These are phyloP conservation scores for Ophiostoma novo-ulmi DNA, from an alignment of 2,329 filamentous ascomycete species.

Conservation along the genomic window DNA sequence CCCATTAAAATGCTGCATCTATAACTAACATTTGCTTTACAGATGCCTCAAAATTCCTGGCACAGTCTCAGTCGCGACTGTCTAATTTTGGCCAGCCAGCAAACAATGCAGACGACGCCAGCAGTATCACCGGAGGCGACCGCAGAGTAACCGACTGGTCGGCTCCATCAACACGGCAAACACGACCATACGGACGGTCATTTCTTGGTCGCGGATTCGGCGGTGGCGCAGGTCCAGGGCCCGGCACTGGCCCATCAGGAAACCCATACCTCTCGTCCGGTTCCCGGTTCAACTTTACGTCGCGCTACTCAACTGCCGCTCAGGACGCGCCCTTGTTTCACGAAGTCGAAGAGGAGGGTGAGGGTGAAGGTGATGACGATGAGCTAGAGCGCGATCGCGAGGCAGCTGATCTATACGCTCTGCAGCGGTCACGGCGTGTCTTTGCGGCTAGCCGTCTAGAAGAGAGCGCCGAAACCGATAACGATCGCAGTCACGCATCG, in stretches of 20 bases:
- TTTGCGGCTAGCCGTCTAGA: slow-evolving; percentile 79
- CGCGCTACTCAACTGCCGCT: slow-evolving; percentile 61
- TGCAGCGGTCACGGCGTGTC: slow-evolving; percentile 83
- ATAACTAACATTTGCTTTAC: not conserved
- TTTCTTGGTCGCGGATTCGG: slow-evolving; percentile 37
- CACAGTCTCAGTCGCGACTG: slow-evolving; percentile 90
- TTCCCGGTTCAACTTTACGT: slow-evolving; percentile 71
- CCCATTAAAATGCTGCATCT: not conserved
- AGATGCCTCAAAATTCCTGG: slow-evolving; percentile 96
- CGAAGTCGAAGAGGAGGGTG: slow-evolving; percentile 48
- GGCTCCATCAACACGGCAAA: slow-evolving; percentile 30
- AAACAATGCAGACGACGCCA: slow-evolving; percentile 43
- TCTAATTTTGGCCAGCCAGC: slow-evolving; percentile 60
- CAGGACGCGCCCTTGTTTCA: slow-evolving; percentile 92
- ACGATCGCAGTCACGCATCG: slow-evolving; percentile 57
- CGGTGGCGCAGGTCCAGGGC: slow-evolving; percentile 38
- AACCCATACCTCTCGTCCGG: slow-evolving; percentile 74
- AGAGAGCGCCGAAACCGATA: slow-evolving; percentile 79
- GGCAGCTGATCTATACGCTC: slow-evolving; percentile 86
- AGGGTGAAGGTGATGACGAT: slow-evolving; percentile 75
- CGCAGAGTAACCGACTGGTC: slow-evolving; percentile 38
- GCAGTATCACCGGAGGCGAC: slow-evolving; percentile 29
- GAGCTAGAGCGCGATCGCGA: slow-evolving; percentile 86
- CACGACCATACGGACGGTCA: slow-evolving; percentile 38
- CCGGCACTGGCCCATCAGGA: slow-evolving; percentile 35